A percentile compares a stretch with the other conserved stretches of the same genome.
These are phyloP conservation scores for Plectosphaerella sp. DNA, from an alignment of 2,329 filamentous ascomycete genomes.

Conservation along the genomic window DNA sequence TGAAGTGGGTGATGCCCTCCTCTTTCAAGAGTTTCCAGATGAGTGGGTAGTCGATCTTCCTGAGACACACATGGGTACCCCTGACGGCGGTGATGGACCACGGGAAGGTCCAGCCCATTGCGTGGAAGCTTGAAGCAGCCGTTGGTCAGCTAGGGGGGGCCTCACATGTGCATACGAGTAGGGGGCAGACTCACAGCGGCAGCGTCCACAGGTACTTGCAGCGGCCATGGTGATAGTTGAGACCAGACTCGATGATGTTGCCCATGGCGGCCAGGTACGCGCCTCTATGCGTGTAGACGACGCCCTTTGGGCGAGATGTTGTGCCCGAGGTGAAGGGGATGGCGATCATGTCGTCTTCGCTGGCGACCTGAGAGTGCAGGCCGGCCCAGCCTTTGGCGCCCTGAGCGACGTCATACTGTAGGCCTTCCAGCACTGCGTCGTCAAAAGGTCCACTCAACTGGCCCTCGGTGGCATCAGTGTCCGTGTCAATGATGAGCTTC, in stretches of 20 bases:
- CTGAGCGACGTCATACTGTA: conserved; percentile 63
- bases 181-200: conserved; percentile 72
- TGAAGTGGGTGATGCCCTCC: conserved; percentile 89
- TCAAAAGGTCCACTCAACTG: conserved; percentile 77
- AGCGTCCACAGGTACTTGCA: conserved; percentile 89
- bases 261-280: conserved; percentile 79
- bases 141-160: neutral
- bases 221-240: conserved; percentile 66
- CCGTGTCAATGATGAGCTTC: conserved; percentile 72
- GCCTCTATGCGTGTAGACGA: conserved; percentile 85
- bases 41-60: conserved; percentile 90
- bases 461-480: conserved; percentile 74
- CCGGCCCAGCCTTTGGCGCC: conserved; percentile 72
- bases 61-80: conserved; percentile 80
- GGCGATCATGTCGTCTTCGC: conserved; percentile 79
- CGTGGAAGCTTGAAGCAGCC: conserved; percentile 51
- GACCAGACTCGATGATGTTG: conserved; percentile 83
- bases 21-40: conserved; percentile 88
- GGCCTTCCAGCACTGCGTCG: conserved; percentile 74
- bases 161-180: neutral
- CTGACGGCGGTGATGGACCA: conserved; percentile 91
- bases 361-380: conserved; percentile 62
- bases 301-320: conserved; percentile 86
- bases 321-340: conserved; percentile 94
- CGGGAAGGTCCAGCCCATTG: conserved; percentile 79